Base-by-base conservation (phyloP, 192 early-diverging fungal genomes). In the Podila horticola region DNA sequence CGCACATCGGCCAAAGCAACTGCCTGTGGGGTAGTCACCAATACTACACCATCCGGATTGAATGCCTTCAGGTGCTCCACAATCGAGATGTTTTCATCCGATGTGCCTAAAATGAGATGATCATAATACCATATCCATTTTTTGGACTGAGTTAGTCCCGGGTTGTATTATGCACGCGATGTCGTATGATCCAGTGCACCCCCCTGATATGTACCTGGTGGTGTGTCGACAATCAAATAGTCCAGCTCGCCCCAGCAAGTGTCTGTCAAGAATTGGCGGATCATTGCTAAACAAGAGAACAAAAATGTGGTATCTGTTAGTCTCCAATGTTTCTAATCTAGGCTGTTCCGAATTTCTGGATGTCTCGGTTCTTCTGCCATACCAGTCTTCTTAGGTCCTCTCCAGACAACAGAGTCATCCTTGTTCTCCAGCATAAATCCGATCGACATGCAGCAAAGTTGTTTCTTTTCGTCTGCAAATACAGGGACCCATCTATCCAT, bases 381-480 rank as follows among this genome's bases (percentile, higher is more conserved):
- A 93, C 94, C 94, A 84, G 94, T 98, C 89, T 99, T 99, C 77
- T 99, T 99, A 34, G 98, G 96, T 4, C 98, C 98, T 48, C 97
- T 90, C 98, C 98, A 99, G 26, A 99, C 95, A 17, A 99, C 95
- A 28, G 98, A 95, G 69, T 97, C 92, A 72, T 97, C 91, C 66
- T 92, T 93, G 74, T 89, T 92, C 41, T 89, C 90, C 62, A 99
- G 86, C 79, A 99, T 88, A 64, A 98, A 99, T 50, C 95, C 97
- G 58, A 99, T 96, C 6, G 97, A 98, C 98, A 99, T 99, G 61
- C 96, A 97, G 20, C 88, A 88, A 4, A 95, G 82, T 60, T 84
- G 84, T 67, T 95, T 89, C 34, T 86, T 85, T 62, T 89, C 76
- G 72, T 93, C 93, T 2, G 89, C 88, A 74, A 79, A 94, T 17